Percentiles rank a stretch among this genome's conserved stretches.
Evolutionary conservation across 2,329 filamentous ascomycete genomes (phyloP).

Genomic region (Scedosporium minutisporum): DNA sequence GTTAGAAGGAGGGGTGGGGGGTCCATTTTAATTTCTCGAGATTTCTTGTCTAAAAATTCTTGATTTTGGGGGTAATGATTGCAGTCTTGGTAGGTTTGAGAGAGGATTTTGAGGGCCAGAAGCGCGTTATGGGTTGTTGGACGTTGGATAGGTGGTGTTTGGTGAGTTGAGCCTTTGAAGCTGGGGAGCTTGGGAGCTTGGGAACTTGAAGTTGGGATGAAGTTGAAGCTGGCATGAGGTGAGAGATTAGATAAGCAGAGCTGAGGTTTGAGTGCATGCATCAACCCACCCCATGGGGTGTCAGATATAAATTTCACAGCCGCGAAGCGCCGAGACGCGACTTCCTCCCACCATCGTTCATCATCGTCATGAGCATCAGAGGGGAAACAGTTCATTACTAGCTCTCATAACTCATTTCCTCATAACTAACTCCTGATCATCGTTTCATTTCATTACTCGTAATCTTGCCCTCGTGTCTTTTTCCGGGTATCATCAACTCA

Average conservation of each 20-base stretch:
- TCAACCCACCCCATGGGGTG: too few species aligned
- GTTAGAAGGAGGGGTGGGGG: conserved; percentile 57
- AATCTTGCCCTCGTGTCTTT: too few species aligned
- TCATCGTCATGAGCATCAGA: too few species aligned
- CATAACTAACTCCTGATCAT: too few species aligned
- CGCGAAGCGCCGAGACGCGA: too few species aligned
- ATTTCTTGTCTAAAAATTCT: not conserved
- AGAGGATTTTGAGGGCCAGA: conserved; percentile 33
- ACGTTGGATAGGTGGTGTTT: not conserved
- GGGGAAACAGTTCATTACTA: too few species aligned
- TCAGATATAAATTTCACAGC: too few species aligned
- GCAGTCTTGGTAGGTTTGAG: conserved; percentile 44
- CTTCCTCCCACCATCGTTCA: too few species aligned
- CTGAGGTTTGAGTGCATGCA: not conserved
- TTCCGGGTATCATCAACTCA: too few species aligned
- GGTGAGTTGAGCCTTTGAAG: not conserved
- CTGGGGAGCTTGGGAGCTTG: not conserved
- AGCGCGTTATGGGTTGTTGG: not conserved
- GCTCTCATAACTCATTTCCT: too few species aligned
- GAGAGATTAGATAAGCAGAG: not conserved
- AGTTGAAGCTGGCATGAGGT: not conserved
- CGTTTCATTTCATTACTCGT: too few species aligned
- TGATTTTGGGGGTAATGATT: not conserved
- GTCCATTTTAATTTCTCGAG: not conserved
- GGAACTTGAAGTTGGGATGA: not conserved